Evolutionary conservation across 2,329 filamentous ascomycete genomes (phyloP).

Genomic region (Fusarium sp.): DNA sequence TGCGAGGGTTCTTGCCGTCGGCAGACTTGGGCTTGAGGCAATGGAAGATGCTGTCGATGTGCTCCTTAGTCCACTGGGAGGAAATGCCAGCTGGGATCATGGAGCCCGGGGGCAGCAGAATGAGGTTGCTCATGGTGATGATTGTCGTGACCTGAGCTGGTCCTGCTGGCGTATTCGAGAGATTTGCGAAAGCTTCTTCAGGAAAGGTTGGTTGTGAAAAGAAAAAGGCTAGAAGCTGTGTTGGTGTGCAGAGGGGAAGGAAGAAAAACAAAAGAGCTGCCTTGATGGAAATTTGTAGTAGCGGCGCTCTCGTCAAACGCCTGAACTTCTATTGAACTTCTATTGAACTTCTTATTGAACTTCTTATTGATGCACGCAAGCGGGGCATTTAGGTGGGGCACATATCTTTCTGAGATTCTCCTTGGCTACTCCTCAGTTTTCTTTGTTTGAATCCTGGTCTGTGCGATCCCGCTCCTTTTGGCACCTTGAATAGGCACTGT

Average conservation of each 20-base stretch:
- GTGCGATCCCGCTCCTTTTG: background rate
- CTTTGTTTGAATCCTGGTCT: constrained; percentile 16
- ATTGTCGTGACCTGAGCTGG: constrained; percentile 1
- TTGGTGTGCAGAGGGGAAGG: background rate
- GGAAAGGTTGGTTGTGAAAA: background rate
- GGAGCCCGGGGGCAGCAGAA: background rate
- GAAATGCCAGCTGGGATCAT: background rate
- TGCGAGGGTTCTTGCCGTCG: constrained; percentile 20
- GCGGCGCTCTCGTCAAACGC: background rate
- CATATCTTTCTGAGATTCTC: constrained; percentile 18
- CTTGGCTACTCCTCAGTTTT: constrained; percentile 9
- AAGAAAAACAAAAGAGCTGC: background rate
- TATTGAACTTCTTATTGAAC: constrained; percentile 8
- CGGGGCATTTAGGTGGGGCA: constrained; percentile 14
- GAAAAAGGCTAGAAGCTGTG: background rate
- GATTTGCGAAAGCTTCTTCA: background rate
- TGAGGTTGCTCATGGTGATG: constrained; percentile 13
- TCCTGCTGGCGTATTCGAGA: constrained; percentile 3
- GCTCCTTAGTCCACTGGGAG: constrained; percentile 15
- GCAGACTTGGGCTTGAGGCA: constrained; percentile 14
- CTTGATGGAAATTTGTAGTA: constrained; percentile 24
- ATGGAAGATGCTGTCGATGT: constrained; percentile 38
- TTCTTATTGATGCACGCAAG: constrained; percentile 18
- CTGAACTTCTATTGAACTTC: background rate
- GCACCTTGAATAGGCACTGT: background rate